phyloP scores from a whole-genome alignment of 2,329 filamentous ascomycete species.

The Fusarium nematophilum region DNA sequence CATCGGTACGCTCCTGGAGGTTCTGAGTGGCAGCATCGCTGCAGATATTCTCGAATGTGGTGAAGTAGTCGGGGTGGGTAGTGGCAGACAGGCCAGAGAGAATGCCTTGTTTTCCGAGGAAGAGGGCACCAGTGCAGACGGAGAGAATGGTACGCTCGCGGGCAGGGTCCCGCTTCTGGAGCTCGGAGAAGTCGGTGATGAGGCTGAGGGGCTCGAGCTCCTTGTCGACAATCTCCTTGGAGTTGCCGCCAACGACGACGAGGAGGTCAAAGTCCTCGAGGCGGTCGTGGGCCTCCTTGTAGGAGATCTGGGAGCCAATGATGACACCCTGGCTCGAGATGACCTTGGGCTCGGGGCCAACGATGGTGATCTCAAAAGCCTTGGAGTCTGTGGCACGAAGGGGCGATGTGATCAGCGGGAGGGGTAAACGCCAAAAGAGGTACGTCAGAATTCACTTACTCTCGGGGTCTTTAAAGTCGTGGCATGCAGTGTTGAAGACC shows the following conservation, averaged over 20 bases:
- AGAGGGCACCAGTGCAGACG: conserved; percentile 81
- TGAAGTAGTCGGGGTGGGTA: conserved; percentile 83
- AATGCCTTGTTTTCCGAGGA: conserved; percentile 81
- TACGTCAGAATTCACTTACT: conserved; percentile 46
- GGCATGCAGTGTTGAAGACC: conserved; percentile 62
- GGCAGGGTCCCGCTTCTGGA: conserved; percentile 81
- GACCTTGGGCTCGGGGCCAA: conserved; percentile 64
- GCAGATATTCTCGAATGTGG: conserved; percentile 84
- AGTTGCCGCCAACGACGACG: conserved; percentile 79
- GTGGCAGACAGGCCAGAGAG: conserved; percentile 83
- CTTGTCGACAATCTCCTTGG: conserved; percentile 71
- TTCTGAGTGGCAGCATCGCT: conserved; percentile 77
- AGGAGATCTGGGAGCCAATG: conserved; percentile 79
- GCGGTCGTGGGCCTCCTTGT: conserved; percentile 79
- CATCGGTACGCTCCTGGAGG: conserved; percentile 81
- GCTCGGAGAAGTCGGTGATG: conserved; percentile 80
- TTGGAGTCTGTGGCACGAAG: conserved; percentile 57
- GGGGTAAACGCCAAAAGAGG: conserved; percentile 31
- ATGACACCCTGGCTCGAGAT: conserved; percentile 73
- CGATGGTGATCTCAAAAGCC: conserved; percentile 70
- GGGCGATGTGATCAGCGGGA: conserved; percentile 38
- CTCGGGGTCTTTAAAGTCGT: conserved; percentile 66
- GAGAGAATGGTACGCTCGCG: conserved; percentile 86
- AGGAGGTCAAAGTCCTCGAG: conserved; percentile 83
- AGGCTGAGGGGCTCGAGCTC: conserved; percentile 76